A percentile compares a stretch with the other conserved stretches of the same genome.
Conservation (phyloP, 164 flowering plant species). For the Cinnamomum chago region DNA sequence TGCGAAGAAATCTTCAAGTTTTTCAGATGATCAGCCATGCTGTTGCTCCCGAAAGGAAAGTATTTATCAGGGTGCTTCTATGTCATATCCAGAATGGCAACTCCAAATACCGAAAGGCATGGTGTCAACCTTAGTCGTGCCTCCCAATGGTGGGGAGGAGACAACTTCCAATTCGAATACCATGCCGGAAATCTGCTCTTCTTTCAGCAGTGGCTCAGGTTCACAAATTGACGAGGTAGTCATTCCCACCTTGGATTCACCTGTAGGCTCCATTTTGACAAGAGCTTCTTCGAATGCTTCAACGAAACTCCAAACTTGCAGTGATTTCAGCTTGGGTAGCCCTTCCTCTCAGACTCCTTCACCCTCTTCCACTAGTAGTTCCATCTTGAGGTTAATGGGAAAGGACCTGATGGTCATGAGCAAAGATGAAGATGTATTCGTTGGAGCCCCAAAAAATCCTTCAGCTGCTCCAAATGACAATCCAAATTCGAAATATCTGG, state of each 20-base stretch:
- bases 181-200: constrained; percentile 25
- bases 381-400: constrained; percentile 84
- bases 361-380: constrained; percentile 25
- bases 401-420: constrained; percentile 80
- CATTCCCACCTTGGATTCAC: constrained; percentile 21
- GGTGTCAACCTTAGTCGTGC: not conserved
- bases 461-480: constrained; percentile 11
- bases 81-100: constrained; percentile 34
- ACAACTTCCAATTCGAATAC: constrained; percentile 10
- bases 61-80: constrained; percentile 19
- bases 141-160: constrained; percentile 23
- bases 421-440: constrained; percentile 43
- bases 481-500: constrained; percentile 19
- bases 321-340: constrained; percentile 32
- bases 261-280: constrained; percentile 17
- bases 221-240: constrained; percentile 23
- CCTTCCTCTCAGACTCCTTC: constrained; percentile 28
- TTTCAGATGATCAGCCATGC: constrained; percentile 44
- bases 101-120: not conserved
- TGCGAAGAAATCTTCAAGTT: constrained; percentile 25
- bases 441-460: constrained; percentile 15
- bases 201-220: constrained; percentile 15
- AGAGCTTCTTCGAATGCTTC: constrained; percentile 20
- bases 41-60: constrained; percentile 55
- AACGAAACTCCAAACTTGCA: constrained; percentile 20